Percentiles rank a stretch among this genome's conserved stretches.
phyloP scores from a whole-genome alignment of 2,329 filamentous ascomycete genomes.

The Pyrenochaeta sp. region DNA sequence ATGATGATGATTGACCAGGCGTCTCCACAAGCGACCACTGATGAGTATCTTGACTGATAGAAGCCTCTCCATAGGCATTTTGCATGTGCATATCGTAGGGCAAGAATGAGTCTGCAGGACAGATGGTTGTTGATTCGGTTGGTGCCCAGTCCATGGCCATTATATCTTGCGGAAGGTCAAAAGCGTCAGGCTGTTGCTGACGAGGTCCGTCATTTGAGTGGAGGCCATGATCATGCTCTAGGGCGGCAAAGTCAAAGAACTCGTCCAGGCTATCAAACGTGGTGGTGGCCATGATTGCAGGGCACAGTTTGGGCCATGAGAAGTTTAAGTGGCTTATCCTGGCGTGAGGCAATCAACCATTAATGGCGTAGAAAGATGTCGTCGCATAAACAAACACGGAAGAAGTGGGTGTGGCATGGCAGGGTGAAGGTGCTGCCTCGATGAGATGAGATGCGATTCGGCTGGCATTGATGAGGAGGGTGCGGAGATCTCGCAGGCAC shows the following conservation, averaged over 20 bases:
- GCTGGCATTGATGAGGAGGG: conserved; percentile 33
- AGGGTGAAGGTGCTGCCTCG: conserved; percentile 15
- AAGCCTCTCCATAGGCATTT: neutral
- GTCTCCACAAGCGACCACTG: conserved; percentile 8
- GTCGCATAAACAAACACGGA: conserved; percentile 2
- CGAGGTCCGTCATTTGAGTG: neutral
- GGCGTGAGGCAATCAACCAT: conserved; percentile 13
- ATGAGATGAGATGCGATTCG: conserved; percentile 21
- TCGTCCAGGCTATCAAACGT: conserved; percentile 36
- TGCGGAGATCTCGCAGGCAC: conserved; percentile 17
- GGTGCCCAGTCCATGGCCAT: conserved; percentile 38
- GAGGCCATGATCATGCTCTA: conserved; percentile 31
- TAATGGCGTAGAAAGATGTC: conserved; percentile 1
- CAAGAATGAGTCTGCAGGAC: neutral
- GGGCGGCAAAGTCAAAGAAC: conserved; percentile 47
- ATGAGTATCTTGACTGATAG: neutral
- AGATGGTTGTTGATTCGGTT: conserved; percentile 12
- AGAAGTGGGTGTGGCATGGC: conserved; percentile 23
- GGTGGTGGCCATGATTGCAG: conserved; percentile 21
- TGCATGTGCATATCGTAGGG: conserved; percentile 8
- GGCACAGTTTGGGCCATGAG: conserved; percentile 2
- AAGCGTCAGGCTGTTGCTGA: conserved; percentile 1
- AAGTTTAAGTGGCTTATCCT: conserved; percentile 22
- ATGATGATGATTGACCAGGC: neutral
- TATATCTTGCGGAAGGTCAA: conserved; percentile 8